phyloP scores from a whole-genome alignment of 768 basidiomycete species.

The Melanogaster broomeanus region DNA sequence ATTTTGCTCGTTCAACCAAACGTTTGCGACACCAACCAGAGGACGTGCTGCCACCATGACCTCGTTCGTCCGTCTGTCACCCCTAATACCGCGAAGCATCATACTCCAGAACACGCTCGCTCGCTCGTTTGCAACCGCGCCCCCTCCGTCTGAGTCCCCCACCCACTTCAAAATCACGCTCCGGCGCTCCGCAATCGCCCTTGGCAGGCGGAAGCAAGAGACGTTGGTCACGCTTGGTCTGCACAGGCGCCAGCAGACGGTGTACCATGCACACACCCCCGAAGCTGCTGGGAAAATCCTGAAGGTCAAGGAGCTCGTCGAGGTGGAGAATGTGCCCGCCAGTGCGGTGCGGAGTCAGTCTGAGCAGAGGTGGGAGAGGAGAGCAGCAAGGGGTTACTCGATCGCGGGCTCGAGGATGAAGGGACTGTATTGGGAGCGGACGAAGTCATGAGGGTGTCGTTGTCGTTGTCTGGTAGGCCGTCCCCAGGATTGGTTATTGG shows the following conservation, averaged over 20 bases:
- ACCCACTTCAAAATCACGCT: constrained; percentile 93
- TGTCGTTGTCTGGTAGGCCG: neutral
- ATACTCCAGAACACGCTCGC: constrained; percentile 4
- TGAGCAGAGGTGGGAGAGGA: constrained; percentile 67
- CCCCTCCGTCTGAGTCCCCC: constrained; percentile 26
- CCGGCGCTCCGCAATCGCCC: constrained; percentile 81
- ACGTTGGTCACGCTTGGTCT: constrained; percentile 85
- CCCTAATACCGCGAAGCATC: constrained; percentile 8
- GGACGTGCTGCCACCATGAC: constrained; percentile 18
- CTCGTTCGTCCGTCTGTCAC: constrained; percentile 2
- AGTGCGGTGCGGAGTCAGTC: constrained; percentile 67
- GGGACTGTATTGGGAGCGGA: constrained; percentile 8
- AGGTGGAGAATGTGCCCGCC: constrained; percentile 81
- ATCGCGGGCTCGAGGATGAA: constrained; percentile 43
- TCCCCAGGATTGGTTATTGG: neutral
- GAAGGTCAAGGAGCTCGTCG: constrained; percentile 84
- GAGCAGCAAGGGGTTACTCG: constrained; percentile 66
- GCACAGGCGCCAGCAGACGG: constrained; percentile 80
- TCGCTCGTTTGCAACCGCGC: constrained; percentile 10
- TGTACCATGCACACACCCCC: constrained; percentile 73
- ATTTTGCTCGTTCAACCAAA: too few species aligned
- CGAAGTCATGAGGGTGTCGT: neutral
- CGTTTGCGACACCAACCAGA: too few species aligned
- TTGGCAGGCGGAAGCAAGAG: constrained; percentile 67
- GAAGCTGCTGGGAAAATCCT: constrained; percentile 87